Conservation (phyloP, 805 yeast genomes). For the Komagataella kurtzmanii region DNA sequence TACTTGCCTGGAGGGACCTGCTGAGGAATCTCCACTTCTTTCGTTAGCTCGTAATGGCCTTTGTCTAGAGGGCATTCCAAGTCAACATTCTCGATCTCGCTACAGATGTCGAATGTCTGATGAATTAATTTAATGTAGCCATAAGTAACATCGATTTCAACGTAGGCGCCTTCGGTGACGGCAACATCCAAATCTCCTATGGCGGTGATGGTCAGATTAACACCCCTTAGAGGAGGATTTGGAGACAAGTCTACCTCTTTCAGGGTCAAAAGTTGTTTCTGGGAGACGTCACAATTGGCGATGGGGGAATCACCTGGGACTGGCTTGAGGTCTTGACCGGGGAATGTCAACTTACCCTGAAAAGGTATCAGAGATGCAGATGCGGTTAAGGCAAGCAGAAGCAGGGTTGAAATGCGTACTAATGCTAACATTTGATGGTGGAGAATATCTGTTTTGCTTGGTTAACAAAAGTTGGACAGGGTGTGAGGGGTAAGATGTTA, state of each 20-base stretch:
- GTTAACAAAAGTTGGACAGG: neutral
- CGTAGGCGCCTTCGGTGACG: conserved; percentile 79
- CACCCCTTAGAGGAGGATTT: conserved; percentile 84
- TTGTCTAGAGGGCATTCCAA: conserved; percentile 68
- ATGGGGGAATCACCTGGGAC: conserved; percentile 90
- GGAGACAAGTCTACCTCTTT: conserved; percentile 53
- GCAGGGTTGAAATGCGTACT: neutral
- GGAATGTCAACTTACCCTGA: neutral
- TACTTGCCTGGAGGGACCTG: conserved; percentile 96
- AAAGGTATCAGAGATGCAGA: neutral
- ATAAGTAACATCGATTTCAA: conserved; percentile 84
- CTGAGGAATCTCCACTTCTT: conserved; percentile 71
- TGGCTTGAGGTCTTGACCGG: conserved; percentile 34
- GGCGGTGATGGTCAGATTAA: conserved; percentile 69
- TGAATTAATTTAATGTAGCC: conserved; percentile 83
- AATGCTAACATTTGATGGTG: neutral
- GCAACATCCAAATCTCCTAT: conserved; percentile 42
- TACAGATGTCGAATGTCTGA: conserved; percentile 90
- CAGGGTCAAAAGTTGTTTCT: conserved; percentile 52
- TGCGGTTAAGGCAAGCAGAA: neutral
- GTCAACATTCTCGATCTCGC: conserved; percentile 71
- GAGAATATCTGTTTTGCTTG: neutral
- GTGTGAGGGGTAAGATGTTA: neutral
- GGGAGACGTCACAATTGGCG: conserved; percentile 54
- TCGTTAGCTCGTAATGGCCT: conserved; percentile 55